These are phyloP conservation scores for Jamesozyma spencerorum DNA, from an alignment of 805 yeast species.

Conservation along the genomic window DNA sequence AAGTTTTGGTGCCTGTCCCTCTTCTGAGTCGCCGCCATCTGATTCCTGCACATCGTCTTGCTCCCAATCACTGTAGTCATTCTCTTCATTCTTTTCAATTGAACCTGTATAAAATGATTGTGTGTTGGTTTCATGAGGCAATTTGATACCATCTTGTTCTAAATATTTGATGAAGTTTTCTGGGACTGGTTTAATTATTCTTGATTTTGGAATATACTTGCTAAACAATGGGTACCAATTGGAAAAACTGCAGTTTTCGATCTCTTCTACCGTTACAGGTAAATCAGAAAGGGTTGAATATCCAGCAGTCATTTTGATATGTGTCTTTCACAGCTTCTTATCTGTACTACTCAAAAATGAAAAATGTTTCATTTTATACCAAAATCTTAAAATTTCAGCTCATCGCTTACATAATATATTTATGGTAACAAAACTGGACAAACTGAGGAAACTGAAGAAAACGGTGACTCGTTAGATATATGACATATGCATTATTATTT, in stretches of 20 bases:
- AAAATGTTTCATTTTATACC: too few species aligned
- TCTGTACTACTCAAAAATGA: too few species aligned
- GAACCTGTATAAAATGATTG: slow-evolving; percentile 29
- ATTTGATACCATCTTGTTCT: slow-evolving; percentile 55
- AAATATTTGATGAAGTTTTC: slow-evolving; percentile 49
- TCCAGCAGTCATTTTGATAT: slow-evolving; percentile 1
- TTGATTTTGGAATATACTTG: slow-evolving; percentile 40
- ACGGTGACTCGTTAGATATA: too few species aligned
- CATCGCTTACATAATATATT: too few species aligned
- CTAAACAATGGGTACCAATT: slow-evolving; percentile 51
- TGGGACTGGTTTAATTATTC: slow-evolving; percentile 51
- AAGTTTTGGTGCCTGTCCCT: slow-evolving; percentile 14
- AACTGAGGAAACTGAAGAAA: too few species aligned
- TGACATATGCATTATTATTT: too few species aligned
- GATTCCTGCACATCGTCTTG: slow-evolving; percentile 32
- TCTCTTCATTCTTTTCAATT: slow-evolving; percentile 39
- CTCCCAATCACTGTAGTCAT: slow-evolving; percentile 72
- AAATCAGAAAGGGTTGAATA: slow-evolving; percentile 19
- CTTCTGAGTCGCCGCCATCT: slow-evolving; percentile 5
- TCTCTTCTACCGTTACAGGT: slow-evolving; percentile 32
- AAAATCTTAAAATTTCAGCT: too few species aligned
- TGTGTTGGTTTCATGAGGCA: slow-evolving; percentile 40
- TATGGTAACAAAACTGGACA: too few species aligned
- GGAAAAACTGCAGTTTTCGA: slow-evolving; percentile 46
- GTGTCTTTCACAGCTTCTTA: not conserved